phyloP scores from a whole-genome alignment of 2,329 filamentous ascomycete genomes.

The Delphinella strobiligena region DNA sequence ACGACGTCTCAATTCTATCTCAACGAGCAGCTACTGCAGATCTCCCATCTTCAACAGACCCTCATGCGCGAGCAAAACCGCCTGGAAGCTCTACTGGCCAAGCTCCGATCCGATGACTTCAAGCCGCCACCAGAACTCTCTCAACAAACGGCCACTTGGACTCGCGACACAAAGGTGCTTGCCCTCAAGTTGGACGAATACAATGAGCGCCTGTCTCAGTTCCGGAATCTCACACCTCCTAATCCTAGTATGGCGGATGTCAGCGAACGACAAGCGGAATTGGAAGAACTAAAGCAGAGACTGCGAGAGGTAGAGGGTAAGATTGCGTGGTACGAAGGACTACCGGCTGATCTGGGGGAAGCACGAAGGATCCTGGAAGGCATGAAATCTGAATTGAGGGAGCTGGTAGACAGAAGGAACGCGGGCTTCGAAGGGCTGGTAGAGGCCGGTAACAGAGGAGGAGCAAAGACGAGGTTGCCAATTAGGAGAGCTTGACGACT shows the following conservation, averaged over 20 bases:
- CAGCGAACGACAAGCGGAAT: constrained; percentile 44
- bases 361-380: constrained; percentile 60
- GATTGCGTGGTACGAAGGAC: constrained; percentile 53
- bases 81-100: constrained; percentile 13
- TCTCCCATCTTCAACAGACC: constrained; percentile 14
- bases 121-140: constrained; percentile 44
- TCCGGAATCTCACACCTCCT: constrained; percentile 17
- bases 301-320: constrained; percentile 51
- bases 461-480: background rate
- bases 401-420: constrained; percentile 53
- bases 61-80: constrained; percentile 15
- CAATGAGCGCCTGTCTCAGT: constrained; percentile 19
- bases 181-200: constrained; percentile 57
- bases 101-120: constrained; percentile 20
- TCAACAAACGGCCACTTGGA: constrained; percentile 61
- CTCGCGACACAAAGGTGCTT: constrained; percentile 57
- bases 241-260: constrained; percentile 47
- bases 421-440: constrained; percentile 63
- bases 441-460: constrained; percentile 11
- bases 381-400: constrained; percentile 51
- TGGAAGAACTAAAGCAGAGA: constrained; percentile 43
- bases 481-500: background rate
- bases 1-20: constrained; percentile 15
- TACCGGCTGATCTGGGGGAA: constrained; percentile 58
- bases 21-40: constrained; percentile 15